Base-by-base conservation (phyloP, 805 yeast species). In the Sugiyamaella smithiae region DNA sequence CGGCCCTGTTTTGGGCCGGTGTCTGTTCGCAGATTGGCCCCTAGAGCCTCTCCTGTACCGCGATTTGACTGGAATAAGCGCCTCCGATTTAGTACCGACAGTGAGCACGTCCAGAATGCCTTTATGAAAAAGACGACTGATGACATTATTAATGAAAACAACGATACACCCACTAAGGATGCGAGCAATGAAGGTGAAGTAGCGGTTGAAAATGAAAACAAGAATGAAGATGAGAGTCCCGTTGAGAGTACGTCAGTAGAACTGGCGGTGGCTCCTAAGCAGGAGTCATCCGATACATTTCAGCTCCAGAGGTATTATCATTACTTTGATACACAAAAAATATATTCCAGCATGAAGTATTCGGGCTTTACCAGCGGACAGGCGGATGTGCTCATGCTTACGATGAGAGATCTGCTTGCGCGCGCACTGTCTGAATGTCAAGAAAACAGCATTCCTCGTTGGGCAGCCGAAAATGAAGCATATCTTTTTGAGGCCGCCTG, bases 401-500 rank as follows among this genome's bases (percentile, higher is more conserved):
- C 73, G 5, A 63, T 75, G 24, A 65, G 68, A 23, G 67, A 67
- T 19, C 59, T 70, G 52, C 51, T 74, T 19, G 56, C 64, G 5
- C 57, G 57, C 5, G 63, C 67, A 16, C 57, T 74, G 31, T 56
- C 59, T 5, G 58, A 64, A 31, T 51, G 70, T 20, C 58, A 65
- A 23, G 67, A 65, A 2, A 60, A 63, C 33, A 60, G 65, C 14
- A 62, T 73, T 14, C 72, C 73, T 19, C 67, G 67, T 23, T 80
- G 81, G 53, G 96, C 88, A 57, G 68, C 88, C 12, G 96, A 90
- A 54, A 91, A 90, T 59, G 97, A 91, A 59, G 77, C 80, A 19
- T 93, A 91, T 62, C 68, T 93, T 11, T 90, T 88, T 64, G 91
- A 89, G 62, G 95, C 97, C 26, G 96, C 97, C 0, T 88, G 88